Base-by-base conservation (phyloP, 768 basidiomycete species). In the Amanita subjunquillea region DNA sequence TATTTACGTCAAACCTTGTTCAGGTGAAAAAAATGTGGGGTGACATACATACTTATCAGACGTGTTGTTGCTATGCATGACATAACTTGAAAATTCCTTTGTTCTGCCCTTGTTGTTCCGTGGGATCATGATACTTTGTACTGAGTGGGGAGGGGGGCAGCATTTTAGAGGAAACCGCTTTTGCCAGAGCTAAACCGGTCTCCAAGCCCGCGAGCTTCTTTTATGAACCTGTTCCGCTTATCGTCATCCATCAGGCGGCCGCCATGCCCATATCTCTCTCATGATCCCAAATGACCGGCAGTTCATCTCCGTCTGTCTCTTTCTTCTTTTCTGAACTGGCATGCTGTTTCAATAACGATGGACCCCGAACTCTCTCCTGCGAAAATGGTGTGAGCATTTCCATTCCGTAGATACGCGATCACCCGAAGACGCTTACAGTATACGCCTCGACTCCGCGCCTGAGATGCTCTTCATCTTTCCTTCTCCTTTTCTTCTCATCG, bases 171-270 rank as follows among this genome's bases (percentile, higher is more conserved):
- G 78, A 87, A 89, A 2, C 86, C 86, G 50, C 74, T 77, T 59
- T 75, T 83, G 2, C 84, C 83, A 40, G 76, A 69, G 13, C 89
- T 89, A 63, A 97, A 97, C 50, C 91, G 72, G 61, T 91, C 89
- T 30, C 86, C 83, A 13, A 97, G 71, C 5, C 83, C 82, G 56
- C 79, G 82, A 9, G 92, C 85, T 57, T 97, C 93, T 53, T 75
- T 78, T 60, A 98, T 74, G 65, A 91, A 73, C 61, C 82, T 82
- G 51, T 78, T 74, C 56, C 95, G 75, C 62, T 88, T 83, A 42
- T 73, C 76, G 55, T 96, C 94, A 60, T 91, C 92, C 89, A 99
- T 87, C 29, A 96, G 72, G 47, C 89, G 72, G 12, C 95, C 94
- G 1, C 84, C 83, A 95, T 60, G 2, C 77, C 78, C 93, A 99